Percentiles rank a stretch among this genome's conserved stretches.
phyloP scores from a whole-genome alignment of 148 eudicot species.

The Chenopodium quinoa region DNA sequence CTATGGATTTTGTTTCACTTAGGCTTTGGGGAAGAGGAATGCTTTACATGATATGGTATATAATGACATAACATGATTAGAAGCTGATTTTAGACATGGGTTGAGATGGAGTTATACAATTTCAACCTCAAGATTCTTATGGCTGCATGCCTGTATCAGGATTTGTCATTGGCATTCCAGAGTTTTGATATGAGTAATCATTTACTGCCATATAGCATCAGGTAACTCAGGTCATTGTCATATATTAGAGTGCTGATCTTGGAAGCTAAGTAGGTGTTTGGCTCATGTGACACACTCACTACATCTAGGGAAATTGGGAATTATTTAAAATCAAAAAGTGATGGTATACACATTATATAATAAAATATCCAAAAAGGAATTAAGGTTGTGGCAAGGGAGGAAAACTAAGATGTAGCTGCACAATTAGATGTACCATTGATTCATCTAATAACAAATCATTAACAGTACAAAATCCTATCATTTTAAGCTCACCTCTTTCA shows the following conservation, averaged over 20 bases:
- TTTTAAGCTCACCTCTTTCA: no score
- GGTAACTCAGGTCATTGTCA: background rate
- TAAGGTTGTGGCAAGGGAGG: no score
- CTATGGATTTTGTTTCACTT: background rate
- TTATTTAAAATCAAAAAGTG: no score
- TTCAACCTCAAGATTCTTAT: background rate
- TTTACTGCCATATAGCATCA: background rate
- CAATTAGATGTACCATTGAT: no score
- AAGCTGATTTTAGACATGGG: background rate
- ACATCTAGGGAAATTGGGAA: no score
- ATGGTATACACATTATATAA: no score
- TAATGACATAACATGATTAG: background rate
- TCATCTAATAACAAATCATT: no score
- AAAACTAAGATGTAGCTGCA: no score
- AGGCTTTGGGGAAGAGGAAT: background rate
- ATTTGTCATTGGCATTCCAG: no score
- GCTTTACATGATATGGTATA: background rate
- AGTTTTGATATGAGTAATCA: background rate
- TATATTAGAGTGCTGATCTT: background rate
- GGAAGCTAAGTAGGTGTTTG: background rate
- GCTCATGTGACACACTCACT: no score
- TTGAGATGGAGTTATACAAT: background rate
- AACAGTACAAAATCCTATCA: no score
- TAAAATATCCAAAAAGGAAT: no score
- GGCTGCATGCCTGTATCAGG: background rate